These are phyloP conservation scores for Niveomyces coronatus DNA, from an alignment of 2,329 filamentous ascomycete genomes.

Conservation along the genomic window DNA sequence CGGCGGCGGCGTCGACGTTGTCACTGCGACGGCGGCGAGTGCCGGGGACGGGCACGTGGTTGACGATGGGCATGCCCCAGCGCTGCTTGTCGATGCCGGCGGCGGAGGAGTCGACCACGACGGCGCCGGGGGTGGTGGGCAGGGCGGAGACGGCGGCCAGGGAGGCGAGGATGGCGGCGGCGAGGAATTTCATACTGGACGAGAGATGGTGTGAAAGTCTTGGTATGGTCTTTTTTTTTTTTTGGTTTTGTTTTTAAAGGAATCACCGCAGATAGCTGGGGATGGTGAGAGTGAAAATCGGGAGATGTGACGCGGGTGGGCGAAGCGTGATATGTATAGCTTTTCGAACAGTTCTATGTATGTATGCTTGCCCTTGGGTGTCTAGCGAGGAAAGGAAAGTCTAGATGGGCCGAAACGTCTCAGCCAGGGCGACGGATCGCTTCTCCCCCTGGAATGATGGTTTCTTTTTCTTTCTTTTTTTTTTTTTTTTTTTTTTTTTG, in stretches of 20 bases:
- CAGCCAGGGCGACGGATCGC: too few species aligned
- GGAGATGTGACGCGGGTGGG: too few species aligned
- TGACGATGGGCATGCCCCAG: background rate
- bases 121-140: too few species aligned
- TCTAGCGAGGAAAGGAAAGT: background rate
- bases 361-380: background rate
- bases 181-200: conserved; percentile 3
- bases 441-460: background rate
- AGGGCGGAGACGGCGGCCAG: background rate
- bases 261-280: too few species aligned
- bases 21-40: background rate
- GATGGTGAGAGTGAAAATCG: too few species aligned
- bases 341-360: too few species aligned
- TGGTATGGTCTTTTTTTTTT: too few species aligned
- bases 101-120: too few species aligned
- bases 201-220: too few species aligned
- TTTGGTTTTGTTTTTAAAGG: too few species aligned
- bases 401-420: too few species aligned
- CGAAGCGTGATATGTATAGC: too few species aligned
- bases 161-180: background rate
- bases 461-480: background rate
- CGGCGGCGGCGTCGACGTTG: background rate
- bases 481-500: background rate
- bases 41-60: background rate
- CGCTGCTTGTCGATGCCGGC: background rate